These are phyloP conservation scores for Yarrowia deformans DNA, from an alignment of 805 yeast genomes.

Conservation along the genomic window DNA sequence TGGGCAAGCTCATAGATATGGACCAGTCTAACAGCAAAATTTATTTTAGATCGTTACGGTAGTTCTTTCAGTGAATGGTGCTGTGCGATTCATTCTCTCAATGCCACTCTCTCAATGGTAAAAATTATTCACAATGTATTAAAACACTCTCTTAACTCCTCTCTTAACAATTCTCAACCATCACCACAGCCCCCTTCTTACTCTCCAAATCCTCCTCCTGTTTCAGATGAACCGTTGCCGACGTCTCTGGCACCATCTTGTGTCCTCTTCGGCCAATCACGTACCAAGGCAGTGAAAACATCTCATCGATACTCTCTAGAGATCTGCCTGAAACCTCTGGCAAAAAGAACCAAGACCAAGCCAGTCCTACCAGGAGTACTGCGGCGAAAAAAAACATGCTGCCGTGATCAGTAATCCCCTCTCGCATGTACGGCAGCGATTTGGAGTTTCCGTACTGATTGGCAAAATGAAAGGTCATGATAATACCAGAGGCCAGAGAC, in stretches of 20 bases:
- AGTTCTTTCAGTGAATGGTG: no score
- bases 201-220: not conserved
- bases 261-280: slow-evolving; percentile 3
- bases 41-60: no score
- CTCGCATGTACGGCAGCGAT: slow-evolving; percentile 5
- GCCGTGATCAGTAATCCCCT: not conserved
- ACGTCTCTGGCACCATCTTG: not conserved
- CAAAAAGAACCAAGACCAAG: slow-evolving; percentile 2
- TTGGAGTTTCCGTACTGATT: slow-evolving; percentile 13
- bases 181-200: slow-evolving; percentile 1
- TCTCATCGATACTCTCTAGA: not conserved
- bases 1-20: no score
- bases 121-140: no score
- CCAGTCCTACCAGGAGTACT: not conserved
- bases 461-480: slow-evolving; percentile 10
- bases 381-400: slow-evolving; percentile 1
- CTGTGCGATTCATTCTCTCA: no score
- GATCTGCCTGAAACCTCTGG: slow-evolving; percentile 2
- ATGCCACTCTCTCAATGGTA: no score
- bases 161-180: not conserved
- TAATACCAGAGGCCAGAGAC: not conserved
- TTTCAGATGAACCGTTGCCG: not conserved
- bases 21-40: no score
- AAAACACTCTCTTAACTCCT: no score
- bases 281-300: slow-evolving; percentile 4